These are phyloP conservation scores for Perilla frutescens DNA, from an alignment of 257 asterid species.

Conservation along the genomic window DNA sequence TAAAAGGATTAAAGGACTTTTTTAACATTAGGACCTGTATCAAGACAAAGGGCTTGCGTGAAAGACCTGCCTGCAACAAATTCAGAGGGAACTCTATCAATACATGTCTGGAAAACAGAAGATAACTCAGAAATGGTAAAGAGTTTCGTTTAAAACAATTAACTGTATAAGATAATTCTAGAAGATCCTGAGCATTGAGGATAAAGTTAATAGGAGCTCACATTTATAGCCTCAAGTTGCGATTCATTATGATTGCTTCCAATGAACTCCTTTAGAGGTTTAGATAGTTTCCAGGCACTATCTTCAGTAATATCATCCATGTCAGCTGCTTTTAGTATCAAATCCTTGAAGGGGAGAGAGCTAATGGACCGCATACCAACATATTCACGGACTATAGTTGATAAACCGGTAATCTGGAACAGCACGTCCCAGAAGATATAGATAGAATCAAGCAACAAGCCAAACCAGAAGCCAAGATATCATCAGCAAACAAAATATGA, in stretches of 20 bases:
- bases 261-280: constrained; percentile 65
- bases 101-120: constrained; percentile 14
- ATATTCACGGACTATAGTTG: constrained; percentile 94
- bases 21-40: constrained; percentile 67
- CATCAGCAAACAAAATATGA: constrained; percentile 4
- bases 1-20: neutral
- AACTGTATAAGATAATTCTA: constrained; percentile 3
- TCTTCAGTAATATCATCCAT: constrained; percentile 55
- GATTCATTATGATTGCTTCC: constrained; percentile 80
- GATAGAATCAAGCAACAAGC: constrained; percentile 32
- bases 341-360: constrained; percentile 85
- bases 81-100: constrained; percentile 35
- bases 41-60: constrained; percentile 76
- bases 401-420: constrained; percentile 85
- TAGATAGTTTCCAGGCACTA: constrained; percentile 89
- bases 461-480: constrained; percentile 26
- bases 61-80: constrained; percentile 90
- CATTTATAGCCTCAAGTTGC: constrained; percentile 86
- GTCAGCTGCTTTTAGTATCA: constrained; percentile 76
- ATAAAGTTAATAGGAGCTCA: constrained; percentile 51
- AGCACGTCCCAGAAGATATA: constrained; percentile 25
- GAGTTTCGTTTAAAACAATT: neutral
- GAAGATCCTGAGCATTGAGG: constrained; percentile 32
- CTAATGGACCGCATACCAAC: constrained; percentile 81
- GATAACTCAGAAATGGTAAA: constrained; percentile 1